Evolutionary conservation across 2,329 filamentous ascomycete species (phyloP), one percentile per base, ranked within the genome.

Genomic region (Tolypocladium sp.): DNA sequence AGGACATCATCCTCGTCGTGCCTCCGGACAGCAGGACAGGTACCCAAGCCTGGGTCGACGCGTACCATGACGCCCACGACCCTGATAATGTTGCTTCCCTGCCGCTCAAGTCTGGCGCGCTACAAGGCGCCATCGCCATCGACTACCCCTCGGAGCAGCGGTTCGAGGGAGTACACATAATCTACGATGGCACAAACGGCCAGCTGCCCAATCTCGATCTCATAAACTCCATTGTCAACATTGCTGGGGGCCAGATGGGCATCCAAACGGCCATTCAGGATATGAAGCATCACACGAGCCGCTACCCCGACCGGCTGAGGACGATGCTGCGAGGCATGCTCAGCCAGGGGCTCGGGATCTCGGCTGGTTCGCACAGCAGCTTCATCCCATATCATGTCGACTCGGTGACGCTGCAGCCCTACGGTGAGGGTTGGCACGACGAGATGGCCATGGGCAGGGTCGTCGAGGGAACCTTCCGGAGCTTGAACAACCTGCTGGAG

Each of bases 381-480:
- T 99, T 99, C 72, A 97, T 99, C 69, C 92, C 94, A 0, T 99
- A 99, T 70, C 94, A 97, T 67, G 90, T 99, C 62, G 94, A 99
- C 71, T 94, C 94, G 3, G 88, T 99, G 63, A 99, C 94, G 1
- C 77, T 99, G 49, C 91, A 94, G 68, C 91, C 94, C 0, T 89
- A 91, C 61, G 93, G 93, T 1, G 81, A 93, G 49, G 94, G 94
- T 38, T 96, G 92, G 91, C 91, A 97, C 69, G 94, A 99, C 71
- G 94, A 97, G 75, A 97, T 97, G 91, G 90, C 89, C 12, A 85
- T 99, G 70, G 94, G 94, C 7, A 83, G 92, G 58, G 87, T 92
- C 0, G 82, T 97, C 5, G 94, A 99, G 75, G 92, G 92, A 67
- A 83, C 94, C 3, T 96, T 96, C 72, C 83, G 94, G 67, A 96